Evolutionary conservation across 2,329 filamentous ascomycete species (phyloP).

Genomic region (Teratosphaeria destructans): DNA sequence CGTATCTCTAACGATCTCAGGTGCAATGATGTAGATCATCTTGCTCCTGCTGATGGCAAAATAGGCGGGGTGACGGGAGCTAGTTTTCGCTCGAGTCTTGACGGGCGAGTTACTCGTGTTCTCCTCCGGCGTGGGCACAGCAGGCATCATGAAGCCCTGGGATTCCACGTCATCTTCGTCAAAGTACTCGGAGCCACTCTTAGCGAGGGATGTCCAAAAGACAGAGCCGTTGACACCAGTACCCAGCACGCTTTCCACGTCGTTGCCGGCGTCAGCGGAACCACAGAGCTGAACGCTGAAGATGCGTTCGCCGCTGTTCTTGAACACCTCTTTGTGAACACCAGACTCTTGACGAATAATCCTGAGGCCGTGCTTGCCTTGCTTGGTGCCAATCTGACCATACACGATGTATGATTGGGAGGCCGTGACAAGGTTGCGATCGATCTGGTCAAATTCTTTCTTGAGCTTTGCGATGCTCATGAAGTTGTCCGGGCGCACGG

Average conservation of each 20-base stretch:
- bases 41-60: constrained; percentile 95
- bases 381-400: constrained; percentile 54
- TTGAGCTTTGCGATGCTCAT: constrained; percentile 85
- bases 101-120: constrained; percentile 75
- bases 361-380: constrained; percentile 78
- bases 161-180: constrained; percentile 70
- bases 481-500: constrained; percentile 63
- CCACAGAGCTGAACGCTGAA: constrained; percentile 85
- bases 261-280: constrained; percentile 43
- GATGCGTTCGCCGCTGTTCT: constrained; percentile 80
- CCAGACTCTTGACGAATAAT: constrained; percentile 93
- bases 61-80: constrained; percentile 79
- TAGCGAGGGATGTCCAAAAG: constrained; percentile 83
- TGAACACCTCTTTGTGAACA: constrained; percentile 82
- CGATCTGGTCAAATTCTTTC: constrained; percentile 96
- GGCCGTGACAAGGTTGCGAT: constrained; percentile 83
- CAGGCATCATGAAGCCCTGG: constrained; percentile 80
- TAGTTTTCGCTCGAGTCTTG: constrained; percentile 89
- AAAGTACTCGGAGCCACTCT: constrained; percentile 56
- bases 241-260: constrained; percentile 74
- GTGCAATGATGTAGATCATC: constrained; percentile 79
- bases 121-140: constrained; percentile 74
- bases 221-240: constrained; percentile 91
- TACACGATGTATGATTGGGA: constrained; percentile 89
- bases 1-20: constrained; percentile 43